These are phyloP conservation scores for Camellia lanceoleosa DNA, from an alignment of 148 eudicot genomes.

Conservation along the genomic window DNA sequence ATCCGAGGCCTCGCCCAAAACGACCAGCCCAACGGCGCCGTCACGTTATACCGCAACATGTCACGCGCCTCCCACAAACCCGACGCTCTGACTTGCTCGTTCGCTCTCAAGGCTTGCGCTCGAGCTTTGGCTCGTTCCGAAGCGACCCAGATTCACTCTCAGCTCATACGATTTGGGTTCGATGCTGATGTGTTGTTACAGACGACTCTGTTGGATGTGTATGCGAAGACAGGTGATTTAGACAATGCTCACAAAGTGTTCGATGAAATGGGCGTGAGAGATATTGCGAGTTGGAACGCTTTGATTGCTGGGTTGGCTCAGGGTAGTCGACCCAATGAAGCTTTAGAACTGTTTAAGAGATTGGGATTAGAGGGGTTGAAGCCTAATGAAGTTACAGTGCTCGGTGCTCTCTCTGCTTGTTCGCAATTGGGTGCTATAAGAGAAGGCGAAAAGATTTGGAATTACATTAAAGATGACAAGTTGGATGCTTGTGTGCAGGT, in stretches of 20 bases:
- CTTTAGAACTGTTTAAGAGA: slow-evolving; percentile 44
- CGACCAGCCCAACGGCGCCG: slow-evolving; percentile 41
- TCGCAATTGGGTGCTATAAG: slow-evolving; percentile 64
- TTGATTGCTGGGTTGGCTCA: slow-evolving; percentile 75
- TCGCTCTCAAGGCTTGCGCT: slow-evolving; percentile 78
- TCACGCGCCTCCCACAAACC: slow-evolving; percentile 41
- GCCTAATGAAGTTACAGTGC: slow-evolving; percentile 61
- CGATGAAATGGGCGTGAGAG: slow-evolving; percentile 66
- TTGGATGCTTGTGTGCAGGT: slow-evolving; percentile 52
- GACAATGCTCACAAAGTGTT: slow-evolving; percentile 50
- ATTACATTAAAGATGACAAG: slow-evolving; percentile 26
- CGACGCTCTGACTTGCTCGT: slow-evolving; percentile 81
- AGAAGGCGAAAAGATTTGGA: slow-evolving; percentile 58
- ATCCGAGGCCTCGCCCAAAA: slow-evolving; percentile 62
- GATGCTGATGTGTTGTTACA: slow-evolving; percentile 44
- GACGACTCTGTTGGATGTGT: slow-evolving; percentile 69
- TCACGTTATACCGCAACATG: slow-evolving; percentile 42
- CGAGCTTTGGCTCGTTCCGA: slow-evolving; percentile 49
- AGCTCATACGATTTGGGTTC: slow-evolving; percentile 48
- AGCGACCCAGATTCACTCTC: slow-evolving; percentile 49
- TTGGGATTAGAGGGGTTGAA: slow-evolving; percentile 35
- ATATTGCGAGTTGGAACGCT: slow-evolving; percentile 74
- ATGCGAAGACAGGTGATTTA: slow-evolving; percentile 61
- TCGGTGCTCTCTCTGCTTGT: slow-evolving; percentile 74
- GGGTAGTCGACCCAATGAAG: slow-evolving; percentile 55